Evolutionary conservation across 75 land plant species (phyloP), one percentile per base, ranked within the genome.

Genomic region (Ceratopteris richardii): DNA sequence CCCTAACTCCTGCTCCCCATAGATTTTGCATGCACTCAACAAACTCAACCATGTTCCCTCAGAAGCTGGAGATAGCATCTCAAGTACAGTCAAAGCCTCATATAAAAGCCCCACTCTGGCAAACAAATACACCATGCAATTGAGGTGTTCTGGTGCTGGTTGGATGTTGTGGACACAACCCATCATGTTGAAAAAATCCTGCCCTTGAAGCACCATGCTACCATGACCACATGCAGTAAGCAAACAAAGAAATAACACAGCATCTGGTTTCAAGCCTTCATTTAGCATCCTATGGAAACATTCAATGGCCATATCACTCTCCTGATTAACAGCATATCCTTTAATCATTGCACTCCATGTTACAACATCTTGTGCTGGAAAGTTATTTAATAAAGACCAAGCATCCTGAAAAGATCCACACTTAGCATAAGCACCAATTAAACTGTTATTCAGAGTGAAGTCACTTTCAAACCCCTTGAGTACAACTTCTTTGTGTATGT

Each of bases 281-380:
- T 54, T 46, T 1, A 66, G 26, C 51, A 83, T 72, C 16, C 53
- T 50, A 2, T 70, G 44, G 26, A 76, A 76, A 0, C 76, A 62
- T 2, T 64, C n/a, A 1, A 76, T 57, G 0, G 77, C 80, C 25
- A 67, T 56, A 12, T 65, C 56, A 1, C 70, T 58, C 43, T 62
- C 68, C 11, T 79, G 77, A 59, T 79, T 73, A 50, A 71, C 51
- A 29, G 77, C 60, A 69, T 63, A 79, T 9, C 77, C 80, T 31
- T 77, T 74, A 30, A 83, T 57, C 69, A 83, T 70, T 58, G 82
- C 31, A 51, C 77, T 83, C 82, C 82, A 83, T 51, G 77, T 67
- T 44, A 73, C 77, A 22, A 83, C 63, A 65, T 79, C 80, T 24
- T 71, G 79, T 11, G 64, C 0, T 10, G 23, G 0, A 1, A 71